phyloP scores from a whole-genome alignment of 805 yeast species.

The Pichia ethanolica region DNA sequence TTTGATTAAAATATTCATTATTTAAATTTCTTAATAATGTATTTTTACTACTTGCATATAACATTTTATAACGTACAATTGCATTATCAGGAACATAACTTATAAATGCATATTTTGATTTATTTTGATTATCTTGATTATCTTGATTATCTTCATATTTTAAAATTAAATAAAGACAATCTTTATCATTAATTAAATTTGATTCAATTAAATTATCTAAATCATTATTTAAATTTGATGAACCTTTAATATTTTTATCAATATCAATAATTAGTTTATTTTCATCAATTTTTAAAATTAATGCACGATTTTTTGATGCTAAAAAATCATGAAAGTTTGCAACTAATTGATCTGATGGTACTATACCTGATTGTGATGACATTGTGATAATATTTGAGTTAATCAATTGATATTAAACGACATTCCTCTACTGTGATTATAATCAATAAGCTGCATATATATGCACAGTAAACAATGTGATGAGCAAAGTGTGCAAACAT shows the following conservation, averaged over 20 bases:
- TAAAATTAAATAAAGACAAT: slow-evolving; percentile 25
- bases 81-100: slow-evolving; percentile 85
- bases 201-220: neutral
- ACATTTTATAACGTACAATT: slow-evolving; percentile 78
- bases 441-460: no score
- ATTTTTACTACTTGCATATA: slow-evolving; percentile 86
- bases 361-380: slow-evolving; percentile 14
- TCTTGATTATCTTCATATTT: slow-evolving; percentile 21
- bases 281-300: neutral
- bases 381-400: neutral
- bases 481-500: no score
- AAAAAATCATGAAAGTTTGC: neutral
- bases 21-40: slow-evolving; percentile 59
- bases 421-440: no score
- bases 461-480: no score
- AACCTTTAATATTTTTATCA: neutral
- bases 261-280: neutral
- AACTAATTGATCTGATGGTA: slow-evolving; percentile 4
- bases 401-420: no score
- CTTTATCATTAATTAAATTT: slow-evolving; percentile 26
- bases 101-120: slow-evolving; percentile 45
- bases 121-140: no score
- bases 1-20: slow-evolving; percentile 46
- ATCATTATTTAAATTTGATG: slow-evolving; percentile 1
- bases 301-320: neutral